Percentiles rank a stretch among this genome's conserved stretches.
Conservation (phyloP, 305 asterid species). For the Ruellia speciosa region DNA sequence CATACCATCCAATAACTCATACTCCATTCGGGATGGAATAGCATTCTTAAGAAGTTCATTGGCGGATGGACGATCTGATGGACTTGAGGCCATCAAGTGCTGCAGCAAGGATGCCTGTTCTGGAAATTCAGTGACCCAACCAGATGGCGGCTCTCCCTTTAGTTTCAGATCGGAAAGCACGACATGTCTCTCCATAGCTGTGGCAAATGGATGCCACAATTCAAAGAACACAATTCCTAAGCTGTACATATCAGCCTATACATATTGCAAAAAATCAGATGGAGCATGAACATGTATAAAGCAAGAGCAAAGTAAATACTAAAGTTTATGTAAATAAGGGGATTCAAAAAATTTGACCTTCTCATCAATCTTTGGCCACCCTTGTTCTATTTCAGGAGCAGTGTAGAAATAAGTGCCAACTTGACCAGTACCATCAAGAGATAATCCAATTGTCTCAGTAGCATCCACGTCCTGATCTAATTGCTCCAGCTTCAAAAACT, state of each 20-base stretch:
- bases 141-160: constrained; percentile 80
- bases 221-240: constrained; percentile 90
- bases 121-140: constrained; percentile 68
- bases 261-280: constrained; percentile 22
- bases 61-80: constrained; percentile 95
- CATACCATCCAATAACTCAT: constrained; percentile 83
- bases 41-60: constrained; percentile 83
- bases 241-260: constrained; percentile 94
- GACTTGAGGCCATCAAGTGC: constrained; percentile 72
- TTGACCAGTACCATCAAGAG: constrained; percentile 91
- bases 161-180: constrained; percentile 81
- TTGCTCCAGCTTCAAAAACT: constrained; percentile 89
- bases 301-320: constrained; percentile 15
- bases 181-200: constrained; percentile 91
- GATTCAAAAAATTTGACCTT: constrained; percentile 39
- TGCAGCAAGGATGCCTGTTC: constrained; percentile 80
- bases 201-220: constrained; percentile 95
- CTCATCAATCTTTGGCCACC: constrained; percentile 97
- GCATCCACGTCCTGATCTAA: constrained; percentile 86
- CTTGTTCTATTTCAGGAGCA: constrained; percentile 95
- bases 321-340: constrained; percentile 2
- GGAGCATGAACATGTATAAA: constrained; percentile 6
- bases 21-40: constrained; percentile 93
- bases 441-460: constrained; percentile 59
- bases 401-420: constrained; percentile 96